Percentiles rank a stretch among this genome's conserved stretches.
phyloP scores from a whole-genome alignment of 1,139 yeast genomes.

The Scheffersomyces illinoinensis region DNA sequence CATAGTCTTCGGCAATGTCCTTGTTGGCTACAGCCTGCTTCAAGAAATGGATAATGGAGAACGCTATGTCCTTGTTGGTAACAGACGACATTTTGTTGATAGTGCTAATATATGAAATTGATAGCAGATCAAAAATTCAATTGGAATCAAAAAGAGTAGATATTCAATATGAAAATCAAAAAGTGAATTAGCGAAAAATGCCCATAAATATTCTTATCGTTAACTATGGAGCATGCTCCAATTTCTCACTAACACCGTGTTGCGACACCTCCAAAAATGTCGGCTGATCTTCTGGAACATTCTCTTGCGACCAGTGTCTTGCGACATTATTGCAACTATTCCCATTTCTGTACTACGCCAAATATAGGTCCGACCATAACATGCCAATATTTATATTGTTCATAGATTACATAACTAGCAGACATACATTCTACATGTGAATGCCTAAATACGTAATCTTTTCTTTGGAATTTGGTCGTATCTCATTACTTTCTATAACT shows the following conservation, averaged over 20 bases:
- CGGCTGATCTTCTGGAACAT: neutral
- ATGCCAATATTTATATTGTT: too few relatives aligned
- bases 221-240: neutral
- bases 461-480: neutral
- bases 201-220: neutral
- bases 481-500: neutral
- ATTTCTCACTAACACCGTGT: neutral
- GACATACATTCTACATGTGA: neutral
- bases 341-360: neutral
- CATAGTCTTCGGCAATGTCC: conserved; percentile 72
- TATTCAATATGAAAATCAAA: neutral
- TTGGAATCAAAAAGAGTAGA: neutral
- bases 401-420: neutral
- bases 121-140: neutral
- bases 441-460: neutral
- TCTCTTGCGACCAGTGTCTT: neutral
- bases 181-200: neutral
- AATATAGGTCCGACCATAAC: too few relatives aligned
- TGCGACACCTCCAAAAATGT: neutral
- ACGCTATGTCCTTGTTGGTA: conserved; percentile 67
- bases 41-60: conserved; percentile 74
- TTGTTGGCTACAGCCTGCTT: conserved; percentile 61
- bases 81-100: conserved; percentile 23
- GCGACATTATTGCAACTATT: neutral
- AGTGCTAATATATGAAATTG: neutral